Base-by-base conservation (phyloP, 768 basidiomycete genomes). In the Coprinopsis sp. region DNA sequence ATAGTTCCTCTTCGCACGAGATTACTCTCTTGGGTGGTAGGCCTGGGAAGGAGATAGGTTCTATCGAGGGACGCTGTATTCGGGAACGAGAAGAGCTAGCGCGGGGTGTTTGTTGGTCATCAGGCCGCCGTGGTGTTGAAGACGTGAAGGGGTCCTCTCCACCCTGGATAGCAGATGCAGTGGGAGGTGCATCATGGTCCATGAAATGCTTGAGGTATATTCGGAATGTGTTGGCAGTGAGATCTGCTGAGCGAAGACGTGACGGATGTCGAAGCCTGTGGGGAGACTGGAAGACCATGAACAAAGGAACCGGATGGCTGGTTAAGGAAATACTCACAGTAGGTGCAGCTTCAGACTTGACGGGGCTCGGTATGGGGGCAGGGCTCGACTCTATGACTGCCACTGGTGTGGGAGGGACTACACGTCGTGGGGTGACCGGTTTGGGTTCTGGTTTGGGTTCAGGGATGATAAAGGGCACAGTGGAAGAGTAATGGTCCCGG, bases 161-260 rank as follows among this genome's bases (percentile, higher is more conserved):
- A 21, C 46, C 41, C 27, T 31, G 51, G 55, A 45, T 47, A 36
- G 37, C 29, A 19, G 31, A 27, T 7, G 34, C 10, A 28, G 46
- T 31, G 14, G 33, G 31, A 41, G 57, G 40, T 29, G 70, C 65
- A 0, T 71, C 73, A 54, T 81, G 69, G 54, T 86, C 79, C 82
- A 91, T 84, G 62, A 80, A 90, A 53, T 89, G 82, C 53, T 86
- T 87, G 50, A 91, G 53, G 54, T 91, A 88, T 30, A 87, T 74
- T 10, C 83, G 74, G 59, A 91, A 87, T 0, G 80, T 84, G 50
- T 83, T 83, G 3, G 69, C 74, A 2, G 79, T 89, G 22, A 91
- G 76, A 46, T 89, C 84, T 16, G 71, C 70, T 0, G 79, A 75
- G 46, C 75, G 82, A 22, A 90, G 65, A 31, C 82, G 74, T 0